Evolutionary conservation across 2,329 filamentous ascomycete species (phyloP).

Genomic region (Penicillium sumatraense): DNA sequence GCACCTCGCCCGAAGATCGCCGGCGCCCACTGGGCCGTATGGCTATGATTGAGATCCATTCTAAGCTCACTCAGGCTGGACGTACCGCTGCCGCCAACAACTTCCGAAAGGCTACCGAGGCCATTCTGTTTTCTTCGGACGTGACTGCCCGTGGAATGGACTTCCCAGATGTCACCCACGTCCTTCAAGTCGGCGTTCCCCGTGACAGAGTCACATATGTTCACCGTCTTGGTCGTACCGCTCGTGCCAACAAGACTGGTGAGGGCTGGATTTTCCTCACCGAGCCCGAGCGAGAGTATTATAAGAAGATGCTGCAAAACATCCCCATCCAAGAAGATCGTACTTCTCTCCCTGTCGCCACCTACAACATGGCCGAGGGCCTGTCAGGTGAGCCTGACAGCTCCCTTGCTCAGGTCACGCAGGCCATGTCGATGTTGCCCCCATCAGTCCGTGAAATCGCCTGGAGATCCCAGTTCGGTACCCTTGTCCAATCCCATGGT

Average conservation of each 20-base stretch:
- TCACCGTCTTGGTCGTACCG: constrained; percentile 77
- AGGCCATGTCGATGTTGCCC: constrained; percentile 38
- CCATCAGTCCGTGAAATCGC: constrained; percentile 30
- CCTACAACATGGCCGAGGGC: constrained; percentile 39
- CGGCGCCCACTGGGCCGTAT: constrained; percentile 37
- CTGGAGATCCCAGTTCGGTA: constrained; percentile 34
- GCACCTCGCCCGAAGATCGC: constrained; percentile 27
- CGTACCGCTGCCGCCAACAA: constrained; percentile 72
- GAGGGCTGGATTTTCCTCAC: constrained; percentile 65
- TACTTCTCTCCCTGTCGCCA: constrained; percentile 49
- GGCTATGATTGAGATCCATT: constrained; percentile 70
- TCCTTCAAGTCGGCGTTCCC: constrained; percentile 73
- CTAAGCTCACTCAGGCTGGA: constrained; percentile 70
- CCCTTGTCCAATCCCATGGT: constrained; percentile 27
- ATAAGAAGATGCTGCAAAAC: constrained; percentile 56
- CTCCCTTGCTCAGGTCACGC: constrained; percentile 47
- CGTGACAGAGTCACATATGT: constrained; percentile 72
- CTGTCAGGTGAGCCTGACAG: constrained; percentile 16
- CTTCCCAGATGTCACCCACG: constrained; percentile 78
- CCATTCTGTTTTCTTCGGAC: constrained; percentile 75
- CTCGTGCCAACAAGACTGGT: constrained; percentile 66
- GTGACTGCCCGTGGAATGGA: constrained; percentile 84
- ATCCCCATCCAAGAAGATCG: constrained; percentile 57
- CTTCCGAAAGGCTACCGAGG: constrained; percentile 70
- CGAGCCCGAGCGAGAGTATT: constrained; percentile 54